phyloP scores from a whole-genome alignment of 202 grass and related monocot species.

The Panicum virgatum region DNA sequence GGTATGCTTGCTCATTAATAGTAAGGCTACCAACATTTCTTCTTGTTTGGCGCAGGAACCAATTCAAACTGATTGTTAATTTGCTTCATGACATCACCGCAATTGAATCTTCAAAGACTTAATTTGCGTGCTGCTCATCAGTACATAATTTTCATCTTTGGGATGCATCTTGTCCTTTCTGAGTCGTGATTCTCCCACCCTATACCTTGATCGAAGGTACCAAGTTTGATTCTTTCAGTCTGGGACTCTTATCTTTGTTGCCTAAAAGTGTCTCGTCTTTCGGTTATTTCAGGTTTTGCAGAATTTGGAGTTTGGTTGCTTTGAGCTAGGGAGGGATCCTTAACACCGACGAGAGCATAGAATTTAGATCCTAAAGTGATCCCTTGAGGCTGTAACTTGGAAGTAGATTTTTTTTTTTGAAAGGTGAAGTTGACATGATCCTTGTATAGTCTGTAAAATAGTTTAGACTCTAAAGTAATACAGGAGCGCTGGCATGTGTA shows the following conservation, averaged over 20 bases:
- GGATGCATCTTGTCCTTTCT: neutral
- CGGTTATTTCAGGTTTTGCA: neutral
- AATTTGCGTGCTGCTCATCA: neutral
- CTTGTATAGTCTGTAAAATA: conserved; percentile 18
- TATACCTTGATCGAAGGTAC: neutral
- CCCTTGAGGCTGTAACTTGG: conserved; percentile 3
- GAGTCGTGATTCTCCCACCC: neutral
- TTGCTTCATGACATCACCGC: neutral
- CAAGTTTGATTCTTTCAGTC: neutral
- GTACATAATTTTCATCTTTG: neutral
- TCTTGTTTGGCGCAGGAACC: conserved; percentile 22
- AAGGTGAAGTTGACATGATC: neutral
- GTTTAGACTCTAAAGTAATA: neutral
- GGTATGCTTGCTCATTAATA: neutral
- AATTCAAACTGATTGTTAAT: conserved; percentile 9
- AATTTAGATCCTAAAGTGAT: neutral
- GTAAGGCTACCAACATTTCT: neutral
- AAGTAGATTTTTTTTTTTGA: too few species aligned
- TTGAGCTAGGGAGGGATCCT: neutral
- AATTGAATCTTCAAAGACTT: neutral
- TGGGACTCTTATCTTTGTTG: neutral
- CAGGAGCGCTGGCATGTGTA: conserved; percentile 2
- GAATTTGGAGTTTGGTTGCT: neutral
- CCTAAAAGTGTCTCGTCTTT: neutral
- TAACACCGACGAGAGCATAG: neutral